Percentiles rank a stretch among this genome's conserved stretches.
Evolutionary conservation across 192 early-diverging fungal species (phyloP).

Genomic region (Geranomyces variabilis): DNA sequence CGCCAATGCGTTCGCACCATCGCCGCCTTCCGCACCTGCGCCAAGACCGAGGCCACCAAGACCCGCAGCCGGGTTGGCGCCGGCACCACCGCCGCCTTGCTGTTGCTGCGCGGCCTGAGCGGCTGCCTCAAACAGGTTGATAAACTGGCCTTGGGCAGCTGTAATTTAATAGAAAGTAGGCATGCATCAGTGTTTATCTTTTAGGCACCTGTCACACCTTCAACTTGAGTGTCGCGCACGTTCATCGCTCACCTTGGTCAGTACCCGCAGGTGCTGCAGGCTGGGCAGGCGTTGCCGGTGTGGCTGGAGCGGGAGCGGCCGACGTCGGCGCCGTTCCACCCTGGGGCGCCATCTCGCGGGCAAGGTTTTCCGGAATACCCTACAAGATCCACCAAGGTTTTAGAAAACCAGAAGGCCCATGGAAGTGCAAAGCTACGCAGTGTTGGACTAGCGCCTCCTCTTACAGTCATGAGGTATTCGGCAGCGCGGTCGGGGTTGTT

Average conservation of each 20-base stretch:
- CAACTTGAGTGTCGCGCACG: background rate
- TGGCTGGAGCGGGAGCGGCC: conserved; percentile 29
- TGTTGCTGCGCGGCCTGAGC: conserved; percentile 31
- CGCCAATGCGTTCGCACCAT: conserved; percentile 43
- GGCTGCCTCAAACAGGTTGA: conserved; percentile 54
- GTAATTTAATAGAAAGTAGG: too few relatives aligned
- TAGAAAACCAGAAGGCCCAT: background rate
- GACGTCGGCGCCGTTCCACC: conserved; percentile 35
- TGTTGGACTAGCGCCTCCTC: background rate
- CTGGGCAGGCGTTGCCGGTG: conserved; percentile 27
- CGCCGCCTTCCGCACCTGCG: conserved; percentile 38
- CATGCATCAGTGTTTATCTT: too few relatives aligned
- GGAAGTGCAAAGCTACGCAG: background rate
- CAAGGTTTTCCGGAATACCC: conserved; percentile 79
- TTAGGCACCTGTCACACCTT: too few relatives aligned
- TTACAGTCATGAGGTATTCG: conserved; percentile 90
- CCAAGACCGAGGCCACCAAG: conserved; percentile 26
- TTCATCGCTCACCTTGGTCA: conserved; percentile 35
- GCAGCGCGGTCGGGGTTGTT: conserved; percentile 97
- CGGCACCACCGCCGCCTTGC: conserved; percentile 25
- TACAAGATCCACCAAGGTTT: conserved; percentile 36
- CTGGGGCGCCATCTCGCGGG: conserved; percentile 52
- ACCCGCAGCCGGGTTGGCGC: background rate
- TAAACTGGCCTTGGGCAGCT: conserved; percentile 26
- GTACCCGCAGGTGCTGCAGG: conserved; percentile 18